Percentiles rank a stretch among this genome's conserved stretches.
Conservation (phyloP, 345 rosid species). For the Adansonia digitata region DNA sequence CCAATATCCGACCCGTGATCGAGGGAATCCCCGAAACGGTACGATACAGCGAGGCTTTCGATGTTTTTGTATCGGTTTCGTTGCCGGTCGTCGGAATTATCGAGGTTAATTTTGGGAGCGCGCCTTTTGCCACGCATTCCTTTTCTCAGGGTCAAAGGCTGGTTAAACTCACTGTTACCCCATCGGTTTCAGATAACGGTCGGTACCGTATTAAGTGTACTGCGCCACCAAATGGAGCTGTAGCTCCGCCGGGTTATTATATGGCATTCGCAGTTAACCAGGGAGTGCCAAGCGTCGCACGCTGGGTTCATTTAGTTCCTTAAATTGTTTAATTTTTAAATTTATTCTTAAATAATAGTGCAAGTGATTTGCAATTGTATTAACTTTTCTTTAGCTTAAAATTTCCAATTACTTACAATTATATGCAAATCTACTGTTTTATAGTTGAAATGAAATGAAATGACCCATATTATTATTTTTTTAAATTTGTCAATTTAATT, state of each 20-base stretch:
- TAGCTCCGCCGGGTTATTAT: slow-evolving; percentile 87
- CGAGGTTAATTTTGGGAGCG: slow-evolving; percentile 50
- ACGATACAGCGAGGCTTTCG: slow-evolving; percentile 43
- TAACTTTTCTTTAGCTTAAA: not conserved
- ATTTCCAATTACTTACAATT: not conserved
- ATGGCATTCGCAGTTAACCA: slow-evolving; percentile 83
- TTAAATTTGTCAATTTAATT: too few relatives aligned
- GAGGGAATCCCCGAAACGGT: slow-evolving; percentile 46
- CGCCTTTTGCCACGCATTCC: slow-evolving; percentile 85
- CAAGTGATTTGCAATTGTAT: not conserved
- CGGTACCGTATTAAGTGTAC: slow-evolving; percentile 56
- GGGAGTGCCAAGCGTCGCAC: slow-evolving; percentile 80
- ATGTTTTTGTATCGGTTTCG: slow-evolving; percentile 44
- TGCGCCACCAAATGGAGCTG: slow-evolving; percentile 64
- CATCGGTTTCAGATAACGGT: slow-evolving; percentile 46
- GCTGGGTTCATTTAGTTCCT: slow-evolving; percentile 67
- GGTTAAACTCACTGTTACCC: slow-evolving; percentile 55
- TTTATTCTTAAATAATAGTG: not conserved
- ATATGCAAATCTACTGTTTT: not conserved
- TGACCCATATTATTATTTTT: not conserved
- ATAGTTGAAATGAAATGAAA: not conserved
- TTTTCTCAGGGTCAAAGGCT: slow-evolving; percentile 81
- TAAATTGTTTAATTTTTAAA: not conserved
- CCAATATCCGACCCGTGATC: slow-evolving; percentile 59
- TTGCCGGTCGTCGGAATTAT: slow-evolving; percentile 73